phyloP scores from a whole-genome alignment of 768 basidiomycete species.

The Termitomyces sp. region DNA sequence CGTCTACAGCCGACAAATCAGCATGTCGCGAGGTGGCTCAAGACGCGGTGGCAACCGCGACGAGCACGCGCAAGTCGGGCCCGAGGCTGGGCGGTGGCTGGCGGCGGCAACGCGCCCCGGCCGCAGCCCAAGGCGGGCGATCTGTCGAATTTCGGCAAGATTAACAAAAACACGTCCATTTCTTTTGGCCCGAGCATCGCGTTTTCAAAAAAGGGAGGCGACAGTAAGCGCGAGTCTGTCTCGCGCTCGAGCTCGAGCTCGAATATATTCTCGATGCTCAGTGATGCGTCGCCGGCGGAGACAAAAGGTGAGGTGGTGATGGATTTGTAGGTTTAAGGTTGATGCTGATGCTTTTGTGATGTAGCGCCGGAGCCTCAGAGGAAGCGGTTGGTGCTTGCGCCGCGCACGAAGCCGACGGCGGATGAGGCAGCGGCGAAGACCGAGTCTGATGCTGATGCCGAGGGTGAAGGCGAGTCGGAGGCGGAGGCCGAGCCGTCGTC shows the following conservation, averaged over 20 bases:
- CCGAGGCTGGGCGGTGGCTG: constrained; percentile 86
- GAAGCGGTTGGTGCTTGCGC: neutral
- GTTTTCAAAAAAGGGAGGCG: constrained; percentile 66
- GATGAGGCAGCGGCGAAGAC: constrained; percentile 26
- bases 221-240: constrained; percentile 59
- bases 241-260: constrained; percentile 75
- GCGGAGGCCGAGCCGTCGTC: too few species aligned
- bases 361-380: neutral
- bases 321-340: too few species aligned
- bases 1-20: constrained; percentile 51
- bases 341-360: too few species aligned
- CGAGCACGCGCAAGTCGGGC: constrained; percentile 49
- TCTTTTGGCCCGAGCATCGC: constrained; percentile 84
- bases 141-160: constrained; percentile 84
- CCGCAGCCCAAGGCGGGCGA: constrained; percentile 79
- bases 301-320: constrained; percentile 40
- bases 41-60: constrained; percentile 77
- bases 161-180: constrained; percentile 58
- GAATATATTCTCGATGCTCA: constrained; percentile 89
- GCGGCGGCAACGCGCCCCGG: constrained; percentile 33
- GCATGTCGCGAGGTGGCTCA: constrained; percentile 89
- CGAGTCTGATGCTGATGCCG: constrained; percentile 34
- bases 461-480: constrained; percentile 25
- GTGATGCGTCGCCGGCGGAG: constrained; percentile 50
- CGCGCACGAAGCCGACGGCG: neutral